Evolutionary conservation across 352 stramenopile species (phyloP).

Genomic region (Pythium plurisporium): DNA sequence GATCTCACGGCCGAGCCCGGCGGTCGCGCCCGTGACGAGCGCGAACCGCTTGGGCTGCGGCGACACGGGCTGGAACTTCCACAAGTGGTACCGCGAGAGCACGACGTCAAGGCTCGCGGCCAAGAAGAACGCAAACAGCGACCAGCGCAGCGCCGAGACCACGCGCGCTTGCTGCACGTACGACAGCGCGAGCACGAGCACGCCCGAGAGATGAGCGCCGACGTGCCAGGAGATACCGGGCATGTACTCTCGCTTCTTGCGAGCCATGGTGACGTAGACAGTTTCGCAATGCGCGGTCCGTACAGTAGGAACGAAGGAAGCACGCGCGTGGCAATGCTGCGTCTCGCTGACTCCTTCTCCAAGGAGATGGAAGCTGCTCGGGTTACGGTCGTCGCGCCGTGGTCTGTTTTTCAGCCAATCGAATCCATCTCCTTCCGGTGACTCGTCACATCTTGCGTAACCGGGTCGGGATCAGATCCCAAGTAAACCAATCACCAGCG

Average conservation of each 20-base stretch:
- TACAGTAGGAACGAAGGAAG: background rate
- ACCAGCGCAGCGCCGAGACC: constrained; percentile 32
- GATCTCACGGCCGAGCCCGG: constrained; percentile 71
- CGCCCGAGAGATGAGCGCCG: constrained; percentile 32
- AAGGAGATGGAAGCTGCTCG: too few species aligned
- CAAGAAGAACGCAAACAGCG: constrained; percentile 56
- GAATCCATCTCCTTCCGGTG: background rate
- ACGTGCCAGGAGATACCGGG: constrained; percentile 21
- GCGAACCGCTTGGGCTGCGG: constrained; percentile 54
- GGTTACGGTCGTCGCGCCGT: too few species aligned
- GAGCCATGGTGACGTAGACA: constrained; percentile 14
- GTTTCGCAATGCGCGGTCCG: too few species aligned
- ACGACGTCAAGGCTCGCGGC: constrained; percentile 50
- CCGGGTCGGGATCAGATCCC: background rate
- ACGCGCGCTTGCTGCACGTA: constrained; percentile 38
- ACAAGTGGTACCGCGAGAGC: constrained; percentile 62
- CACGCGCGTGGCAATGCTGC: constrained; percentile 8
- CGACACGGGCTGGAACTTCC: constrained; percentile 45
- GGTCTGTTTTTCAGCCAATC: constrained; percentile 18
- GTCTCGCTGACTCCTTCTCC: too few species aligned
- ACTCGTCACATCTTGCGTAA: constrained; percentile 12
- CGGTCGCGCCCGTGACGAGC: constrained; percentile 70
- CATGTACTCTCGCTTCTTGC: constrained; percentile 18
- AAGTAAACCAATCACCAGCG: constrained; percentile 1
- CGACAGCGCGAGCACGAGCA: constrained; percentile 42